Percentiles rank a stretch among this genome's conserved stretches.
These are phyloP conservation scores for Yarrowia deformans DNA, from an alignment of 805 yeast genomes.

Conservation along the genomic window DNA sequence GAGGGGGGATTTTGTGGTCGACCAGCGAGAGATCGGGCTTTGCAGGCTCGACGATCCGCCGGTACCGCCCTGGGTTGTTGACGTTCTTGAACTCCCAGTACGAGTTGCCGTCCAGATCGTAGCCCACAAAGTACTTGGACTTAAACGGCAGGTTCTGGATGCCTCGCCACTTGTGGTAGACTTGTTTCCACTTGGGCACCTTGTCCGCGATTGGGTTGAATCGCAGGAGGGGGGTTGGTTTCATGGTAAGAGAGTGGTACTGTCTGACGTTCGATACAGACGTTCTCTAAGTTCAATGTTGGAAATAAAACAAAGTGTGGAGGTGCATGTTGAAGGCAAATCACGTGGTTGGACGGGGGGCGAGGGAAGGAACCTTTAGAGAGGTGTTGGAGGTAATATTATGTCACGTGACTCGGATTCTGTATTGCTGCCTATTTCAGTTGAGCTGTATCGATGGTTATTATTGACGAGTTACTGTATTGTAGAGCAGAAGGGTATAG, in stretches of 20 bases:
- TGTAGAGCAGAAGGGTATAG: no score
- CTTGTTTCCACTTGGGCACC: slow-evolving; percentile 35
- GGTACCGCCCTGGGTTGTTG: slow-evolving; percentile 57
- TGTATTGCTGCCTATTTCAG: no score
- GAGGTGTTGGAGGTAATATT: no score
- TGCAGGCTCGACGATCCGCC: slow-evolving; percentile 70
- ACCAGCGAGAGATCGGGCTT: slow-evolving; percentile 58
- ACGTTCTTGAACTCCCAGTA: slow-evolving; percentile 80
- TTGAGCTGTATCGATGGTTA: no score
- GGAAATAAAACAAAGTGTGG: neutral
- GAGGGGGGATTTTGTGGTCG: slow-evolving; percentile 63
- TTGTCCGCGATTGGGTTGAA: slow-evolving; percentile 38
- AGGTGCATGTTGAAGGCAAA: neutral
- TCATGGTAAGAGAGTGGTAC: neutral
- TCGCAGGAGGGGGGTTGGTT: slow-evolving; percentile 28
- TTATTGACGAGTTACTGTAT: no score
- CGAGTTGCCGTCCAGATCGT: slow-evolving; percentile 83
- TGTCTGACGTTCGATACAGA: no score
- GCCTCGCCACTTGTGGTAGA: slow-evolving; percentile 37
- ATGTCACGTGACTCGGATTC: no score
- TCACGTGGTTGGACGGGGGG: no score
- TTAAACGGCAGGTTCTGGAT: slow-evolving; percentile 72
- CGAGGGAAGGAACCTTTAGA: no score
- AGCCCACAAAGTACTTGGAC: slow-evolving; percentile 68
- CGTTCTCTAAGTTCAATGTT: no score